Conservation (phyloP, 208 protist species). For the Crithidia thermophila region DNA sequence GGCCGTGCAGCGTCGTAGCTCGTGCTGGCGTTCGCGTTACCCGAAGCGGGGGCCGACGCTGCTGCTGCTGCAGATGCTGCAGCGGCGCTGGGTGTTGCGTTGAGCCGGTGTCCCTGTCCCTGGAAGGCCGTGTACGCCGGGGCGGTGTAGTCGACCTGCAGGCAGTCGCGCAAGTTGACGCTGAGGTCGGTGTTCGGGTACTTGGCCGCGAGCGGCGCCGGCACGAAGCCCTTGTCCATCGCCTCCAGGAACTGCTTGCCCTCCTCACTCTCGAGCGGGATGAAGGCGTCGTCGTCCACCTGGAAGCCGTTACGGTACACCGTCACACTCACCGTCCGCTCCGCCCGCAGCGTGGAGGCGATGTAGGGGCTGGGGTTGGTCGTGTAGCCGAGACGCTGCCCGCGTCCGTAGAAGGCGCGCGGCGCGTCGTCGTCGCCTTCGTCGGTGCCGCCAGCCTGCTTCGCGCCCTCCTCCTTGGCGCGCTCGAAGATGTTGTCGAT, state of each 20-base stretch:
- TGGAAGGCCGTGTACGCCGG: constrained; percentile 59
- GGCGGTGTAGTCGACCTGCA: constrained; percentile 47
- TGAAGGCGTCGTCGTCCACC: constrained; percentile 53
- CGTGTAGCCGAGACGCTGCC: constrained; percentile 79
- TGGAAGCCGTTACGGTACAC: constrained; percentile 74
- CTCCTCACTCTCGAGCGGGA: constrained; percentile 51
- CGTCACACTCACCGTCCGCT: constrained; percentile 51
- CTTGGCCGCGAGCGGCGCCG: constrained; percentile 37
- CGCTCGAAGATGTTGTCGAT: constrained; percentile 47
- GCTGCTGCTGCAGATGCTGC: constrained; percentile 6
- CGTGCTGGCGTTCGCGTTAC: not conserved
- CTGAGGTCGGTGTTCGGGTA: constrained; percentile 72
- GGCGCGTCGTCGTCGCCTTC: constrained; percentile 8
- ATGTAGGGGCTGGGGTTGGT: constrained; percentile 66
- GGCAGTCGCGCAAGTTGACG: constrained; percentile 63
- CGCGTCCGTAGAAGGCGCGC: constrained; percentile 74
- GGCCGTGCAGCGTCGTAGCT: constrained; percentile 20
- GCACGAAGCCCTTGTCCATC: constrained; percentile 69
- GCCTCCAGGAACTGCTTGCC: constrained; percentile 49
- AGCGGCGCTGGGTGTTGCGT: not conserved
- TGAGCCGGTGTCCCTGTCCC: constrained; percentile 63
- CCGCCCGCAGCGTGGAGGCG: constrained; percentile 46
- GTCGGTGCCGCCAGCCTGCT: constrained; percentile 4
- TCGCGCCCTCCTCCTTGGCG: constrained; percentile 30
- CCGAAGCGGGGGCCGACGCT: not conserved